These are phyloP conservation scores for Backusella luteola DNA, from an alignment of 192 early-diverging fungal genomes.

Conservation along the genomic window DNA sequence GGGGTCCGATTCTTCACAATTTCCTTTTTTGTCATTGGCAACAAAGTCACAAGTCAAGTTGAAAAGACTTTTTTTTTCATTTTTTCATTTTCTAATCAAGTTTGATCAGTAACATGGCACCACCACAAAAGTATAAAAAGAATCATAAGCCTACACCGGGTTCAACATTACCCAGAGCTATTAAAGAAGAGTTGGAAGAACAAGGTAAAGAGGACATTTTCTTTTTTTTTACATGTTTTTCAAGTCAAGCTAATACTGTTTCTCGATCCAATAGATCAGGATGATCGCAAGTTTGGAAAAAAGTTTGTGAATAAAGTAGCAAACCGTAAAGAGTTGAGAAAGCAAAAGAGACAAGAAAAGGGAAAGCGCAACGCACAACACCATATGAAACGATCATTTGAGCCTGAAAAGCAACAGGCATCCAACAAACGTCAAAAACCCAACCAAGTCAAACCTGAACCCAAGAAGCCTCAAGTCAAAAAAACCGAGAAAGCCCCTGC, in stretches of 20 bases:
- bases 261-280: slow-evolving; percentile 31
- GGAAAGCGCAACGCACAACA: slow-evolving; percentile 10
- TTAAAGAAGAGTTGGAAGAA: slow-evolving; percentile 16
- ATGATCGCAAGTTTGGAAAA: slow-evolving; percentile 48
- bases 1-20: background rate
- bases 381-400: slow-evolving; percentile 27
- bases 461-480: background rate
- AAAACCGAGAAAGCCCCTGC: background rate
- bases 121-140: background rate
- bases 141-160: background rate
- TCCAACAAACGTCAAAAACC: background rate
- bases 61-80: slow-evolving; percentile 2
- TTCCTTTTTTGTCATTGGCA: background rate
- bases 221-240: no score
- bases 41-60: background rate
- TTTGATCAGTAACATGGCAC: background rate
- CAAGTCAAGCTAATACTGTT: background rate
- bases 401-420: slow-evolving; percentile 2
- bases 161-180: background rate
- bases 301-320: slow-evolving; percentile 47
- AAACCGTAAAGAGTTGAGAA: slow-evolving; percentile 45
- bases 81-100: background rate
- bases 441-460: background rate
- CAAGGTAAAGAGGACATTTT: background rate
- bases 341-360: slow-evolving; percentile 50